These are phyloP conservation scores for Hebeloma cylindrosporum DNA, from an alignment of 768 basidiomycete species.

Conservation along the genomic window DNA sequence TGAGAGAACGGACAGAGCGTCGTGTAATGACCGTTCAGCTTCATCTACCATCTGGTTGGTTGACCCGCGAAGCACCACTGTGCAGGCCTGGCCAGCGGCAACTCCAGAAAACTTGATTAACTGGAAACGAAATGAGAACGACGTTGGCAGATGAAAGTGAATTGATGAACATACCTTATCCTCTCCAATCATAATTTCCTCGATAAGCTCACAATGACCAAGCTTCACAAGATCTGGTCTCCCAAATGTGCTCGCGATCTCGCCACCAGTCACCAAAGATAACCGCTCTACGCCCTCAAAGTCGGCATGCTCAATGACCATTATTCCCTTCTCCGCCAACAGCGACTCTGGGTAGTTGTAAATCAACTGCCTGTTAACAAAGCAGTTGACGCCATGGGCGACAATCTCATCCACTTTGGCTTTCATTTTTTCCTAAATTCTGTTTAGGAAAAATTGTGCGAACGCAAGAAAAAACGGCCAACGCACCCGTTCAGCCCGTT, in stretches of 20 bases:
- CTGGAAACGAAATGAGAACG: slow-evolving; percentile 39
- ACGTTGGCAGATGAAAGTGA: neutral
- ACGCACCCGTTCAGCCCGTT: slow-evolving; percentile 84
- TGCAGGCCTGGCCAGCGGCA: slow-evolving; percentile 96
- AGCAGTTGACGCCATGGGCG: slow-evolving; percentile 91
- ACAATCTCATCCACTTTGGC: slow-evolving; percentile 95
- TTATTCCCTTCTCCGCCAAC: slow-evolving; percentile 90
- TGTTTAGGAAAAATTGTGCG: neutral
- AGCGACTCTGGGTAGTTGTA: slow-evolving; percentile 99
- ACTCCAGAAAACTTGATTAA: slow-evolving; percentile 99
- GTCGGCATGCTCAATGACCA: slow-evolving; percentile 98
- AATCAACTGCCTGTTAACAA: slow-evolving; percentile 97
- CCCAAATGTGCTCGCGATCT: slow-evolving; percentile 96
- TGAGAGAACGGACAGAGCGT: slow-evolving; percentile 94
- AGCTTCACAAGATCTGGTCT: slow-evolving; percentile 90
- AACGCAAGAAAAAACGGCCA: neutral
- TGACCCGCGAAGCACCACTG: slow-evolving; percentile 95
- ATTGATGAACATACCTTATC: slow-evolving; percentile 69
- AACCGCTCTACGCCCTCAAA: slow-evolving; percentile 98
- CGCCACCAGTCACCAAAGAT: slow-evolving; percentile 95
- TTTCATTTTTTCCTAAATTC: slow-evolving; percentile 96
- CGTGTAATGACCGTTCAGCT: slow-evolving; percentile 95
- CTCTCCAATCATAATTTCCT: slow-evolving; percentile 99
- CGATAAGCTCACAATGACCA: slow-evolving; percentile 90
- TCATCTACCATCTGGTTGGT: slow-evolving; percentile 99